Evolutionary conservation across 164 flowering plant genomes (phyloP).

Genomic region (Brasenia schreberi): DNA sequence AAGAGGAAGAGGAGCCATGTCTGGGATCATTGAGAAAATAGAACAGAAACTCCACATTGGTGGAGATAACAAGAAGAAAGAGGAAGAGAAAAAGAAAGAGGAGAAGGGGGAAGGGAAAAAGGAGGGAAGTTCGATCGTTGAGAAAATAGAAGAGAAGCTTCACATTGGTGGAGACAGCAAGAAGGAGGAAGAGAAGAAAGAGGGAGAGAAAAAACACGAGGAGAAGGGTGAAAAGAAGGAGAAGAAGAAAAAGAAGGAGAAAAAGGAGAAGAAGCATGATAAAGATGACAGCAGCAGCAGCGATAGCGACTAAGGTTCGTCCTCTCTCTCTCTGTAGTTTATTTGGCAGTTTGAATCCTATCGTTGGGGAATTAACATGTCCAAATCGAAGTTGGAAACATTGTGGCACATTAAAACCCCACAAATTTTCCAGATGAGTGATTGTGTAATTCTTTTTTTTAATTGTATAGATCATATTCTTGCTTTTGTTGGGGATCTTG

Average conservation of each 20-base stretch:
- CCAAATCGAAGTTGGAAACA: no score
- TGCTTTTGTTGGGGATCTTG: no score
- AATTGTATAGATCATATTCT: no score
- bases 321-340: background rate
- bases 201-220: background rate
- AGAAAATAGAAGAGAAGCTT: background rate
- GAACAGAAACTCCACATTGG: no score
- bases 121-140: background rate
- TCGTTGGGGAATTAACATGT: no score
- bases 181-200: background rate
- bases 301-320: background rate
- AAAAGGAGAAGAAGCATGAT: background rate
- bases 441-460: no score
- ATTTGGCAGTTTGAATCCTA: no score
- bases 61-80: background rate
- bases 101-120: background rate
- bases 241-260: constrained; percentile 1
- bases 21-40: no score
- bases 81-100: background rate
- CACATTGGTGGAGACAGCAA: background rate
- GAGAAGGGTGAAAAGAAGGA: background rate
- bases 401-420: no score
- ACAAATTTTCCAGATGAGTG: no score
- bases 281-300: background rate
- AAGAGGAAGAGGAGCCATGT: no score